Evolutionary conservation across 140 eudicot species (phyloP).

Genomic region (Senecio squalidus): DNA sequence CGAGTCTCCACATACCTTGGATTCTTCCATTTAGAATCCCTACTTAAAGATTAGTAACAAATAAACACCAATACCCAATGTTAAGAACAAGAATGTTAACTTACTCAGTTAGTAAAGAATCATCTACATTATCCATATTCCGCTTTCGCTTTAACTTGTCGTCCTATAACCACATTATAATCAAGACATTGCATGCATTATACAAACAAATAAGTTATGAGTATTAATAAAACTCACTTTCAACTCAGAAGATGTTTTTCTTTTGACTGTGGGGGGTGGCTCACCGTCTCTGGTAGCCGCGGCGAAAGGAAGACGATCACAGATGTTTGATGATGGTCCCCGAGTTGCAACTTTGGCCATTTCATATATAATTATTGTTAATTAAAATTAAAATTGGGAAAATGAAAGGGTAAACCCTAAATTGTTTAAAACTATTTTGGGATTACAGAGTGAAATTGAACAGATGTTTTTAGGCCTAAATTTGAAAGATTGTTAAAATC

Average conservation of each 20-base stretch:
- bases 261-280: conserved; percentile 34
- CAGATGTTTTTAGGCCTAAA: no score
- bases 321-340: not conserved
- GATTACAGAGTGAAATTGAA: no score
- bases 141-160: conserved; percentile 57
- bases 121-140: conserved; percentile 25
- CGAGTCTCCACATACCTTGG: conserved; percentile 55
- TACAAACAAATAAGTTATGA: not conserved
- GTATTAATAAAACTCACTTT: conserved; percentile 35
- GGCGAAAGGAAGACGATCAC: conserved; percentile 43
- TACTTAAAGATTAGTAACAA: conserved; percentile 6
- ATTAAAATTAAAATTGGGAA: no score
- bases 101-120: conserved; percentile 39
- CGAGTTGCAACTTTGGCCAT: no score
- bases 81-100: conserved; percentile 13
- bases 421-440: no score
- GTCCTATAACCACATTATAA: conserved; percentile 39
- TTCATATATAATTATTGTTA: no score
- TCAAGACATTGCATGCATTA: not conserved
- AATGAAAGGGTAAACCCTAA: no score
- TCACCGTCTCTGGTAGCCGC: conserved; percentile 23
- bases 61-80: conserved; percentile 17
- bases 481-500: no score
- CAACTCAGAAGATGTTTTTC: conserved; percentile 76
- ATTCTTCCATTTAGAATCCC: conserved; percentile 40